Evolutionary conservation across 805 yeast genomes (phyloP).

Genomic region (Saturnispora besseyi): DNA sequence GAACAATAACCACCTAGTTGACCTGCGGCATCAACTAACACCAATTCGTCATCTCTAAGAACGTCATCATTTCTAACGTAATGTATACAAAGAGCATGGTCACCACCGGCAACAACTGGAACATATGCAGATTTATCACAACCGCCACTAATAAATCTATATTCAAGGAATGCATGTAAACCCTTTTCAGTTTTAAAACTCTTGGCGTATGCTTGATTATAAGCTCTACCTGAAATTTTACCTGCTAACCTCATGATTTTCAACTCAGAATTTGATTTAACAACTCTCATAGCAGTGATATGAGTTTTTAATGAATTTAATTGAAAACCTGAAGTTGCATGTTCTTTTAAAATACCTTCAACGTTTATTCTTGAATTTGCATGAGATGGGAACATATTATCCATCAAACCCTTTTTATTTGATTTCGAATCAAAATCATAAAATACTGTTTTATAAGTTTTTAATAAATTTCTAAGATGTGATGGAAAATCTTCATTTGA

Average conservation of each 20-base stretch:
- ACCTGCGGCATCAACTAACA: slow-evolving; percentile 93
- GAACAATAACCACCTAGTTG: slow-evolving; percentile 89
- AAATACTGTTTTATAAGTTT: slow-evolving; percentile 42
- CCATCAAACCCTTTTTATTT: slow-evolving; percentile 12
- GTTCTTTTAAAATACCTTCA: slow-evolving; percentile 18
- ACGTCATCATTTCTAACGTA: slow-evolving; percentile 88
- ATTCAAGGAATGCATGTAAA: slow-evolving; percentile 71
- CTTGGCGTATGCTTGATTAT: slow-evolving; percentile 69
- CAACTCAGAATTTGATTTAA: slow-evolving; percentile 73
- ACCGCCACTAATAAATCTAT: slow-evolving; percentile 76
- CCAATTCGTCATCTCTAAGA: slow-evolving; percentile 62
- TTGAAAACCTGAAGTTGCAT: slow-evolving; percentile 13
- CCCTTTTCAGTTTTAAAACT: slow-evolving; percentile 66
- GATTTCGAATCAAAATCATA: slow-evolving; percentile 36
- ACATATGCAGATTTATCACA: slow-evolving; percentile 85
- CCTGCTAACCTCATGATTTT: slow-evolving; percentile 76
- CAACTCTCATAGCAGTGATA: slow-evolving; percentile 45
- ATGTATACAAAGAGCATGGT: slow-evolving; percentile 84
- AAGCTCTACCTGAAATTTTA: slow-evolving; percentile 72
- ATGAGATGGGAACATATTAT: slow-evolving; percentile 14
- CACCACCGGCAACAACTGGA: slow-evolving; percentile 95
- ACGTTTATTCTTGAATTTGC: slow-evolving; percentile 6
- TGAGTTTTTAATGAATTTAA: slow-evolving; percentile 35
- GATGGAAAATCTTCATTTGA: slow-evolving; percentile 36
- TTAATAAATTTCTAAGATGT: slow-evolving; percentile 40